Percentiles rank a stretch among this genome's conserved stretches.
Conservation (phyloP, 2,329 filamentous ascomycete species). For the Alternaria viburni region DNA sequence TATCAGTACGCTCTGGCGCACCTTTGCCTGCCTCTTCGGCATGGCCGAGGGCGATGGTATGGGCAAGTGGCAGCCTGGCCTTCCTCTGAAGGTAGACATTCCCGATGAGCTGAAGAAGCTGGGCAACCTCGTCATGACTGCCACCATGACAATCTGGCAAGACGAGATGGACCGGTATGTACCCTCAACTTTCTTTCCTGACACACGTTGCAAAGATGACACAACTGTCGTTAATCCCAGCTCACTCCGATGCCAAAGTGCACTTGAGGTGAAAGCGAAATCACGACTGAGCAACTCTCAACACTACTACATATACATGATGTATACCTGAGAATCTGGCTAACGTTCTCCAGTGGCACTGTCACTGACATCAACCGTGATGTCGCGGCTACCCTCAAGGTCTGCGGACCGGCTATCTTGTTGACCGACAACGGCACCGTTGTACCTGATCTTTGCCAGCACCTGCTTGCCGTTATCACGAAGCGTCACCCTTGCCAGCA, state of each 20-base stretch:
- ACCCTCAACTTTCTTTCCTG: slow-evolving; percentile 5
- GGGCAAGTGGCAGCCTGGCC: slow-evolving; percentile 85
- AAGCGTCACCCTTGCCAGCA: slow-evolving; percentile 93
- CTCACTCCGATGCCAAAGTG: slow-evolving; percentile 95
- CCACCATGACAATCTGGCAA: slow-evolving; percentile 83
- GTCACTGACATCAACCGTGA: slow-evolving; percentile 96
- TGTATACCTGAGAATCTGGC: slow-evolving; percentile 12
- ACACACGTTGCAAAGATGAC: slow-evolving; percentile 69
- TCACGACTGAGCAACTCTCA: slow-evolving; percentile 61
- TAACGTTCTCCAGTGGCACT: slow-evolving; percentile 66
- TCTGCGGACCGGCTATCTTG: slow-evolving; percentile 86
- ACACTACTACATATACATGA: slow-evolving; percentile 37
- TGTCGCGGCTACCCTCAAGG: slow-evolving; percentile 86
- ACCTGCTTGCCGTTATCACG: slow-evolving; percentile 79
- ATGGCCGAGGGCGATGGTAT: slow-evolving; percentile 80
- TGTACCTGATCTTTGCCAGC: slow-evolving; percentile 76
- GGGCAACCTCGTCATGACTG: slow-evolving; percentile 81
- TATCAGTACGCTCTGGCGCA: slow-evolving; percentile 89
- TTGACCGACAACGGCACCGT: slow-evolving; percentile 68
- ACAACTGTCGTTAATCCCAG: slow-evolving; percentile 92
- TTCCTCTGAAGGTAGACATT: slow-evolving; percentile 82
- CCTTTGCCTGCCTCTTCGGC: slow-evolving; percentile 88
- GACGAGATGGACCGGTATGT: slow-evolving; percentile 95
- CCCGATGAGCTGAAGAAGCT: slow-evolving; percentile 81
- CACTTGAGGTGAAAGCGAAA: slow-evolving; percentile 88